A percentile compares a stretch with the other conserved stretches of the same genome.
Conservation (phyloP, 1,284 basidiomycete genomes). For the Malassezia pachydermatis region DNA sequence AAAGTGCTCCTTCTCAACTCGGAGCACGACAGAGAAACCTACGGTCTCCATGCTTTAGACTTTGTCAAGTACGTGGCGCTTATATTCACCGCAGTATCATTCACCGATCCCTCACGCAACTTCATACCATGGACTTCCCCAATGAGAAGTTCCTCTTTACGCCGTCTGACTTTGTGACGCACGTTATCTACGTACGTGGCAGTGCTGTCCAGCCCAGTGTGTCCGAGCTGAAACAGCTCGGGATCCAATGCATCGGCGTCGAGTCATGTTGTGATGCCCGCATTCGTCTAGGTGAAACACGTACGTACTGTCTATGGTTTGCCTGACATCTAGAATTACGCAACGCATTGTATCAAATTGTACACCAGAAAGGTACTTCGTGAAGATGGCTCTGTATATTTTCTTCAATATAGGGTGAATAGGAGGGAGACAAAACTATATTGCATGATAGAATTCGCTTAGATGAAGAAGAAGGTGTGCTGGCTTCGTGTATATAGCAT, state of each 20-base stretch:
- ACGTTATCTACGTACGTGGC: constrained; percentile 67
- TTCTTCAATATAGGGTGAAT: neutral
- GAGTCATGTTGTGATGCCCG: too few species aligned
- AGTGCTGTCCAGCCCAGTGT: constrained; percentile 15
- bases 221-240: constrained; percentile 1
- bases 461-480: too few species aligned
- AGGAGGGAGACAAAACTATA: too few species aligned
- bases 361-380: too few species aligned
- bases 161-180: constrained; percentile 56
- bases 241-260: constrained; percentile 9
- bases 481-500: too few species aligned
- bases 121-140: neutral
- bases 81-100: constrained; percentile 55
- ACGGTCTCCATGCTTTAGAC: constrained; percentile 69
- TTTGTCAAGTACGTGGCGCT: constrained; percentile 60
- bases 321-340: too few species aligned
- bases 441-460: too few species aligned
- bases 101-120: constrained; percentile 58
- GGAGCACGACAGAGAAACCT: constrained; percentile 80
- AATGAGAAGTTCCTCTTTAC: neutral
- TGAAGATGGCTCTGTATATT: neutral
- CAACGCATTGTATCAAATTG: too few species aligned
- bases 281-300: too few species aligned
- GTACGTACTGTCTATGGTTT: too few species aligned
- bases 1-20: constrained; percentile 81